Evolutionary conservation across 2,329 filamentous ascomycete species (phyloP).

Genomic region (Fusarium fujikuroi): DNA sequence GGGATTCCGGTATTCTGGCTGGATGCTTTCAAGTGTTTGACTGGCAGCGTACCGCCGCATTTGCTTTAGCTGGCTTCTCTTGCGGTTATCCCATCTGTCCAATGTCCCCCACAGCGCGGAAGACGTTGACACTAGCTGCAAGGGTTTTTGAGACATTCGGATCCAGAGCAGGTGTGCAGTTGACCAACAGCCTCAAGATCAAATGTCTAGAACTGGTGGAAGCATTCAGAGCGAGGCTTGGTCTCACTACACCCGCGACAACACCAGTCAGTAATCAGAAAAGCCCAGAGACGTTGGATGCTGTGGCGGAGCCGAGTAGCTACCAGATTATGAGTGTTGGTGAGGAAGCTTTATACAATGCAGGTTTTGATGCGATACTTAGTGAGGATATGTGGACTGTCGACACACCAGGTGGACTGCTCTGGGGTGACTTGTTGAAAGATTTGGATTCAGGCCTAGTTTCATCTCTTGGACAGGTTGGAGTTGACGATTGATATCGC

Average conservation of each 20-base stretch:
- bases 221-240: slow-evolving; percentile 35
- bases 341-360: slow-evolving; percentile 5
- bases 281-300: neutral
- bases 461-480: slow-evolving; percentile 45
- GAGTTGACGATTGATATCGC: slow-evolving; percentile 1
- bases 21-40: slow-evolving; percentile 44
- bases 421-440: slow-evolving; percentile 41
- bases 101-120: slow-evolving; percentile 33
- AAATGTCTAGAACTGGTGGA: slow-evolving; percentile 32
- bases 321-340: slow-evolving; percentile 29
- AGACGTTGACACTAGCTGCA: slow-evolving; percentile 20
- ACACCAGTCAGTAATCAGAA: slow-evolving; percentile 3
- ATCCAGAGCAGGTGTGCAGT: neutral
- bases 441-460: slow-evolving; percentile 35
- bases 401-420: slow-evolving; percentile 24
- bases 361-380: neutral
- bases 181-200: slow-evolving; percentile 16
- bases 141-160: slow-evolving; percentile 27
- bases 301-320: neutral
- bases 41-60: slow-evolving; percentile 45
- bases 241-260: slow-evolving; percentile 29
- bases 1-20: slow-evolving; percentile 42
- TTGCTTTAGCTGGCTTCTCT: slow-evolving; percentile 36
- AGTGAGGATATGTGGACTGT: slow-evolving; percentile 22
- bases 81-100: slow-evolving; percentile 44